These are phyloP conservation scores for Saturnispora serradocipensis DNA, from an alignment of 805 yeast species.

Conservation along the genomic window DNA sequence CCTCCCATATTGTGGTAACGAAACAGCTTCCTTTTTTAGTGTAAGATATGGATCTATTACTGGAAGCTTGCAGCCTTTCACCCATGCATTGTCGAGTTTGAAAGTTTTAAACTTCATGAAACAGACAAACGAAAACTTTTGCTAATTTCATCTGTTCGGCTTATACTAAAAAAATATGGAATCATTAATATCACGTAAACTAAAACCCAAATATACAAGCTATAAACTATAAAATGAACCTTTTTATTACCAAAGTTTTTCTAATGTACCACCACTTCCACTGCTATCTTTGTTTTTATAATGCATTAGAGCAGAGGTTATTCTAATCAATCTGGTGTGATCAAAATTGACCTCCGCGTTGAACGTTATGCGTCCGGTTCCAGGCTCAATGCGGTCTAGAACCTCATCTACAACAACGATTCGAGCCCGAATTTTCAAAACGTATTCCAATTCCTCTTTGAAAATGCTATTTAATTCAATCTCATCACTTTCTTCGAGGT, in stretches of 20 bases:
- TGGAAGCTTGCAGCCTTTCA: neutral
- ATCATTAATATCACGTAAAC: neutral
- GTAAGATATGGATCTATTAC: neutral
- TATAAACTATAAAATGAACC: neutral
- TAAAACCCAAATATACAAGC: neutral
- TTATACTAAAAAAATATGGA: neutral
- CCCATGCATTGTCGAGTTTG: neutral
- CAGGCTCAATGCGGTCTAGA: slow-evolving; percentile 17
- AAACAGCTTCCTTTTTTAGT: neutral
- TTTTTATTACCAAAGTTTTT: slow-evolving; percentile 22
- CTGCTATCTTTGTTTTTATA: slow-evolving; percentile 18
- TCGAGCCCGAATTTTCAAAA: slow-evolving; percentile 25
- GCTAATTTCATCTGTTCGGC: too few species aligned
- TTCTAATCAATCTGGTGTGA: slow-evolving; percentile 27
- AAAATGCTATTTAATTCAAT: slow-evolving; percentile 15
- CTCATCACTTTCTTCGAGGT: slow-evolving; percentile 18
- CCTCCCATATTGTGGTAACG: neutral
- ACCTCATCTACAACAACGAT: slow-evolving; percentile 18
- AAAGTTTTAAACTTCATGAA: neutral
- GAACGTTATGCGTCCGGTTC: slow-evolving; percentile 25
- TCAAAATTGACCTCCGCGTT: slow-evolving; percentile 29
- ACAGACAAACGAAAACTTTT: neutral
- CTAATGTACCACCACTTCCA: slow-evolving; percentile 21
- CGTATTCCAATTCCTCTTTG: slow-evolving; percentile 24
- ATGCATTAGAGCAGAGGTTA: slow-evolving; percentile 20